These are phyloP conservation scores for Furcasterigmium sp. DNA, from an alignment of 2,329 filamentous ascomycete species.

Conservation along the genomic window DNA sequence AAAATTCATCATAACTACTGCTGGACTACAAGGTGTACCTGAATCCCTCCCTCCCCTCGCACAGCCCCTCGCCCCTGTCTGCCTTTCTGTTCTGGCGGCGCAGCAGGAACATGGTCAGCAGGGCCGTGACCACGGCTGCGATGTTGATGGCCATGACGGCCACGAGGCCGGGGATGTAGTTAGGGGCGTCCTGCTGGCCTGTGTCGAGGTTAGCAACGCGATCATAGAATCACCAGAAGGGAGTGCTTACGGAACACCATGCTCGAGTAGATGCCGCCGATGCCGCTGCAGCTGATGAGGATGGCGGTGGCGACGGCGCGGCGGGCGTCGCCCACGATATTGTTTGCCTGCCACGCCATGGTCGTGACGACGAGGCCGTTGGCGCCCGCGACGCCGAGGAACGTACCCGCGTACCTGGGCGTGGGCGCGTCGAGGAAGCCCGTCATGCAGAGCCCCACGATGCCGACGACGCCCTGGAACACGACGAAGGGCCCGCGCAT, in stretches of 20 bases:
- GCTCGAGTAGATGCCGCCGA: slow-evolving; percentile 72
- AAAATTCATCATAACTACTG: no score
- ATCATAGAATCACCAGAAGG: background rate
- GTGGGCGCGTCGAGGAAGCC: slow-evolving; percentile 14
- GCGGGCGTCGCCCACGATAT: slow-evolving; percentile 84
- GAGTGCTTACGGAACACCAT: slow-evolving; percentile 57
- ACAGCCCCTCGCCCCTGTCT: background rate
- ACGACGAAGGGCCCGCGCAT: slow-evolving; percentile 14
- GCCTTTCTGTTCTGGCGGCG: background rate
- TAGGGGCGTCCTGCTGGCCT: slow-evolving; percentile 1
- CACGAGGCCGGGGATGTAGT: background rate
- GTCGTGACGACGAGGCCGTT: slow-evolving; percentile 23
- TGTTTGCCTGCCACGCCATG: slow-evolving; percentile 69
- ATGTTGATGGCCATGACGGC: background rate
- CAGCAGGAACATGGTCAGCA: background rate
- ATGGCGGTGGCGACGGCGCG: slow-evolving; percentile 72
- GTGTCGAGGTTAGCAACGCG: background rate
- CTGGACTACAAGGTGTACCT: slow-evolving; percentile 1
- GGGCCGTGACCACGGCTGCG: background rate
- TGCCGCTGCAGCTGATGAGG: slow-evolving; percentile 67
- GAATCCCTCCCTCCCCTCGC: slow-evolving; percentile 1
- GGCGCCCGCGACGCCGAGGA: slow-evolving; percentile 21
- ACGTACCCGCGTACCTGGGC: slow-evolving; percentile 19
- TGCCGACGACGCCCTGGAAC: slow-evolving; percentile 12
- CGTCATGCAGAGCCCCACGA: slow-evolving; percentile 16